A percentile compares a stretch with the other conserved stretches of the same genome.
phyloP scores from a whole-genome alignment of 1,284 basidiomycete species.

The Boletus sp. region DNA sequence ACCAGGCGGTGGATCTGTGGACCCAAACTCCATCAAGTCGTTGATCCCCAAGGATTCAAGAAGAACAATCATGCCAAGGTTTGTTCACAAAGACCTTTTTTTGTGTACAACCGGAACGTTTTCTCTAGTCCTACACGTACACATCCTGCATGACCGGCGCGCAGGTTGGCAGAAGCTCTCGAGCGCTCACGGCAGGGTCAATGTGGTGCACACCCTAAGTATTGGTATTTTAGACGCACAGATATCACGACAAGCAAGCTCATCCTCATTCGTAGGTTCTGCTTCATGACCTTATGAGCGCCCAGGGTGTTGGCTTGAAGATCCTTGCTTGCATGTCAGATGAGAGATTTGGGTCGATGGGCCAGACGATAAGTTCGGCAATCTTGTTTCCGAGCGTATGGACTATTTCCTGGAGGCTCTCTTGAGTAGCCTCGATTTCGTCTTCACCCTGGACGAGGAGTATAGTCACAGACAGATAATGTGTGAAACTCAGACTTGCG shows the following conservation, averaged over 20 bases:
- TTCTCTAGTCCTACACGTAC: slow-evolving; percentile 83
- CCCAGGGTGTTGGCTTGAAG: slow-evolving; percentile 97
- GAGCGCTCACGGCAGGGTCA: slow-evolving; percentile 78
- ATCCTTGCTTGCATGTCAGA: slow-evolving; percentile 99
- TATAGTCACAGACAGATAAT: background rate
- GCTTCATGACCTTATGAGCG: slow-evolving; percentile 97
- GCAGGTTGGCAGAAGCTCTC: slow-evolving; percentile 94
- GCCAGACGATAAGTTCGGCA: slow-evolving; percentile 92
- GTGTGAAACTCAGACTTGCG: slow-evolving; percentile 46
- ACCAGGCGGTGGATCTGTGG: slow-evolving; percentile 98
- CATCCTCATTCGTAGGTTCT: slow-evolving; percentile 98
- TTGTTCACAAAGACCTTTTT: slow-evolving; percentile 95
- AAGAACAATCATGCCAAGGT: slow-evolving; percentile 93
- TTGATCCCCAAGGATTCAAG: slow-evolving; percentile 97
- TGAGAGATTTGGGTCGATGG: slow-evolving; percentile 97
- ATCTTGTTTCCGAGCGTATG: slow-evolving; percentile 96
- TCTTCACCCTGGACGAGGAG: slow-evolving; percentile 82
- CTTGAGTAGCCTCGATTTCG: slow-evolving; percentile 97
- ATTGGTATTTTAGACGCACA: slow-evolving; percentile 49
- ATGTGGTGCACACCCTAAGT: background rate
- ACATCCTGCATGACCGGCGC: slow-evolving; percentile 96
- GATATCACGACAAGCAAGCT: slow-evolving; percentile 93
- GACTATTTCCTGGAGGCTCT: slow-evolving; percentile 95
- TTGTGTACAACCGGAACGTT: slow-evolving; percentile 95
- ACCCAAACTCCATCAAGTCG: slow-evolving; percentile 98